A percentile compares a stretch with the other conserved stretches of the same genome.
Conservation (phyloP, 73 alveolate species). For the Paramecium octaurelia region DNA sequence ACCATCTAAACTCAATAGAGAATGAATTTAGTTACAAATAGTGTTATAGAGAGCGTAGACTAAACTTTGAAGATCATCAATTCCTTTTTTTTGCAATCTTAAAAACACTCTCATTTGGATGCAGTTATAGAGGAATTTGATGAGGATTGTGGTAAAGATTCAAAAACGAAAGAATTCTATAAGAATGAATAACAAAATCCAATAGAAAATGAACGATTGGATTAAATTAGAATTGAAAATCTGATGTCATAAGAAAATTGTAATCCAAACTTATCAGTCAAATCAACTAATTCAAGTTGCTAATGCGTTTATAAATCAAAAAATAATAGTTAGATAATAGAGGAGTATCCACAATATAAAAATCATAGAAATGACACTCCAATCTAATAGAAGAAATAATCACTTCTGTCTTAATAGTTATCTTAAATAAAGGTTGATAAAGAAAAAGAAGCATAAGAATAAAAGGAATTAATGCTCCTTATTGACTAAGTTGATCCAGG, state of each 20-base stretch:
- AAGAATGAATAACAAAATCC: background rate
- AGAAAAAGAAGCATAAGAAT: background rate
- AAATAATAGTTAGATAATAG: background rate
- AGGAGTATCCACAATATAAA: background rate
- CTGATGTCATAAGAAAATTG: background rate
- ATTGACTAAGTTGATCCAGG: background rate
- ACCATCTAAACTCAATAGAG: background rate
- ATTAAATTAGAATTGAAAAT: background rate
- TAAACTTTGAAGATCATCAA: background rate
- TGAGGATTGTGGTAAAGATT: background rate
- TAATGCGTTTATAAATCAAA: background rate
- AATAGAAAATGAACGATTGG: background rate
- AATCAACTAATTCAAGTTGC: background rate
- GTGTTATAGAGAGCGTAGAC: background rate
- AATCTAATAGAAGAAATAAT: background rate
- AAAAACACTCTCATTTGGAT: background rate
- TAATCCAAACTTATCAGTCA: background rate
- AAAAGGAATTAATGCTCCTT: background rate
- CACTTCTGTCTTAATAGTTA: background rate
- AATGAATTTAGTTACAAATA: background rate
- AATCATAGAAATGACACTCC: background rate
- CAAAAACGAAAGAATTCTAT: background rate
- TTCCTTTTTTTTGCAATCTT: background rate
- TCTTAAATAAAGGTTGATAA: slow-evolving; percentile 9
- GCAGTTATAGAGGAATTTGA: background rate